These are phyloP conservation scores for Mycena pura DNA, from an alignment of 768 basidiomycete species.

Conservation along the genomic window DNA sequence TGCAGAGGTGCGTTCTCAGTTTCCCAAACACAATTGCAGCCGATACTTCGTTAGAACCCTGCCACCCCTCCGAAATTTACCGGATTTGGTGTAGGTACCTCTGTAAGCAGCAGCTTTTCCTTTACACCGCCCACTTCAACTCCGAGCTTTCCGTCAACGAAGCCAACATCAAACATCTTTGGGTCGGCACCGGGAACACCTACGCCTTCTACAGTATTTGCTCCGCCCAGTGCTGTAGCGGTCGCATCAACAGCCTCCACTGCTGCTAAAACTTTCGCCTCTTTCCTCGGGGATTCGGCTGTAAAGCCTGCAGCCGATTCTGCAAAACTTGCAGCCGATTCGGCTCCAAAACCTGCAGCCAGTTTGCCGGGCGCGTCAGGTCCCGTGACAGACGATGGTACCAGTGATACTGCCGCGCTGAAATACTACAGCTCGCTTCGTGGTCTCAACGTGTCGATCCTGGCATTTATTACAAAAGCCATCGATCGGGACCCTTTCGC, in stretches of 20 bases:
- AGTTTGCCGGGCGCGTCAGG: not conserved
- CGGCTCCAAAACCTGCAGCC: constrained; percentile 12
- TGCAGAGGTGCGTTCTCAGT: constrained; percentile 34
- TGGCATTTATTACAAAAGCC: constrained; percentile 62
- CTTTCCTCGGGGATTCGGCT: constrained; percentile 42
- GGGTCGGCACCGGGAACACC: constrained; percentile 14
- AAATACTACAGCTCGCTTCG: constrained; percentile 76
- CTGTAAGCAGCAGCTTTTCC: constrained; percentile 42
- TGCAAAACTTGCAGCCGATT: too few relatives aligned
- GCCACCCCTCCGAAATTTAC: constrained; percentile 50
- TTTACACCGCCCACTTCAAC: constrained; percentile 43
- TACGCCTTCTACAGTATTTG: constrained; percentile 25
- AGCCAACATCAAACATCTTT: constrained; percentile 18
- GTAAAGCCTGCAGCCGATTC: too few relatives aligned
- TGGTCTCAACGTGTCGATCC: constrained; percentile 73
- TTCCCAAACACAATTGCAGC: too few relatives aligned
- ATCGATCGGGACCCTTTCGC: constrained; percentile 73
- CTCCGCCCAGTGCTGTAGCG: constrained; percentile 31
- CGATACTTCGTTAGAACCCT: constrained; percentile 18
- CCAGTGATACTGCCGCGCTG: constrained; percentile 39
- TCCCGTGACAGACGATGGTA: constrained; percentile 31
- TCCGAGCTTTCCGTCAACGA: constrained; percentile 23
- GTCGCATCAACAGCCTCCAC: constrained; percentile 47
- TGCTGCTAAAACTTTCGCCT: constrained; percentile 61
- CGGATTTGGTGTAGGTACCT: constrained; percentile 57